Evolutionary conservation across 148 eudicot genomes (phyloP).

Genomic region (Camellia sinensis): DNA sequence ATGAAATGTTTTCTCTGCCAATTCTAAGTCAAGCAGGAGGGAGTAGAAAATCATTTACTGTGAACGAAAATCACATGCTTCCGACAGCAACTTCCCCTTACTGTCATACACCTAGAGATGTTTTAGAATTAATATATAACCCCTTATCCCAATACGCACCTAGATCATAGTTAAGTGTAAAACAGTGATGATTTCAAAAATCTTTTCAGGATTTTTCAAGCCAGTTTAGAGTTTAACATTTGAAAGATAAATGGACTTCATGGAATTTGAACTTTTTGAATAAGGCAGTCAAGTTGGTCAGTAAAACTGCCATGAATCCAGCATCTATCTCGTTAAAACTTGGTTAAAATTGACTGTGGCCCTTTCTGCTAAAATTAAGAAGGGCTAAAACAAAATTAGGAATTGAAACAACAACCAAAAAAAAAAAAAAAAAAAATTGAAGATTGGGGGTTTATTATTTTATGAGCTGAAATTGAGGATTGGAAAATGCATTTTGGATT

Average conservation of each 20-base stretch:
- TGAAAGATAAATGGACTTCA: neutral
- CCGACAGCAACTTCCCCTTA: neutral
- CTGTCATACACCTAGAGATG: neutral
- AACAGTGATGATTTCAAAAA: neutral
- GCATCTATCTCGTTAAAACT: neutral
- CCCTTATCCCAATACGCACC: neutral
- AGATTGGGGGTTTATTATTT: no score
- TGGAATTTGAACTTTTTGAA: neutral
- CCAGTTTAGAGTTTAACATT: neutral
- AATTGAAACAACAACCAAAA: conserved; percentile 3
- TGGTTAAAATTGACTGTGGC: neutral
- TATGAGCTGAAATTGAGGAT: neutral
- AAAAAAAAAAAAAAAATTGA: no score
- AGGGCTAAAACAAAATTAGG: neutral
- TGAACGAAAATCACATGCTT: neutral
- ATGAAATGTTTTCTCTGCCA: neutral
- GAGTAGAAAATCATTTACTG: neutral
- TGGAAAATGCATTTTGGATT: neutral
- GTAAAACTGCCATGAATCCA: neutral
- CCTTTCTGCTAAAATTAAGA: neutral
- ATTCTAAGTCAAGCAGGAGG: neutral
- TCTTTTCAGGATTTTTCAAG: neutral
- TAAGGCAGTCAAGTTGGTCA: neutral
- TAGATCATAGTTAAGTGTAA: neutral
- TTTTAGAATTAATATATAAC: neutral